These are phyloP conservation scores for Cystobasidium slooffiae DNA, from an alignment of 1,284 basidiomycete species.

Conservation along the genomic window DNA sequence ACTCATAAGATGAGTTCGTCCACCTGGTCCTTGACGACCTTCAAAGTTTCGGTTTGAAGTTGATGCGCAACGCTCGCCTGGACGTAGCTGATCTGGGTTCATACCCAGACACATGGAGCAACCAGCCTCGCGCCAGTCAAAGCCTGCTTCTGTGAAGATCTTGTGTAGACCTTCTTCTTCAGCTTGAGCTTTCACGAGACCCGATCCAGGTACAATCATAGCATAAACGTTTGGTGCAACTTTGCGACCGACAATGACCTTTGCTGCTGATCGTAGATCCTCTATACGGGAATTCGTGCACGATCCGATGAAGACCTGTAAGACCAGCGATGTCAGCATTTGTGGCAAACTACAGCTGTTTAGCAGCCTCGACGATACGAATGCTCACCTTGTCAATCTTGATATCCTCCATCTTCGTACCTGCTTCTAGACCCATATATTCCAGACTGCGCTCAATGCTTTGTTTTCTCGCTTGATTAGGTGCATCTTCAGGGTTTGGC, in stretches of 20 bases:
- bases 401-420: slow-evolving; percentile 82
- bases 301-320: slow-evolving; percentile 85
- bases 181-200: slow-evolving; percentile 90
- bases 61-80: slow-evolving; percentile 90
- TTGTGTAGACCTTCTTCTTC: slow-evolving; percentile 89
- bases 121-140: slow-evolving; percentile 96
- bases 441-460: slow-evolving; percentile 79
- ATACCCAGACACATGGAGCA: slow-evolving; percentile 98
- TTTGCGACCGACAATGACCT: slow-evolving; percentile 76
- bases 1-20: slow-evolving; percentile 88
- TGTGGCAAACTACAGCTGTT: not conserved
- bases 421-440: slow-evolving; percentile 89
- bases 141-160: slow-evolving; percentile 90
- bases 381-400: slow-evolving; percentile 71
- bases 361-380: not conserved
- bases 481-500: slow-evolving; percentile 75
- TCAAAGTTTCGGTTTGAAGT: slow-evolving; percentile 98
- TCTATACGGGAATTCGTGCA: slow-evolving; percentile 97
- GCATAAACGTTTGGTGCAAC: slow-evolving; percentile 80
- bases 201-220: slow-evolving; percentile 95
- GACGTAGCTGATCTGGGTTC: slow-evolving; percentile 92
- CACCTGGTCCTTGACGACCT: slow-evolving; percentile 87
- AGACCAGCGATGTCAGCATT: not conserved
- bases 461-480: slow-evolving; percentile 70
- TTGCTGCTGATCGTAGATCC: slow-evolving; percentile 87